Base-by-base conservation (phyloP, 257 asterid species). In the Salvia rosmarinus region DNA sequence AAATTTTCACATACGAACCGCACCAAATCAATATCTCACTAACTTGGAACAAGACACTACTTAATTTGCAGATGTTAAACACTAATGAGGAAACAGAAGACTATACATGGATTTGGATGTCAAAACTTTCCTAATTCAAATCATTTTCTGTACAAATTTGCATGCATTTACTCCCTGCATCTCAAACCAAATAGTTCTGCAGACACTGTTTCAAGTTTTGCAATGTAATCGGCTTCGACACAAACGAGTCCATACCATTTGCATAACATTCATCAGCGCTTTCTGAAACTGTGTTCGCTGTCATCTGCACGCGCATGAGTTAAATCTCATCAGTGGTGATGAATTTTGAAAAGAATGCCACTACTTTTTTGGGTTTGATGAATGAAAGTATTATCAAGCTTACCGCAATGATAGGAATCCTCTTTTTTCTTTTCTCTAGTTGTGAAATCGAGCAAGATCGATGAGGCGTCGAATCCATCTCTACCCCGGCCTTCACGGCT, bases 181-280 rank as follows among this genome's bases (percentile, higher is more conserved):
- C 77, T 74, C 67, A 78, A 12, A 79, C 79, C 54, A 92, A 81
- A 75, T 86, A 87, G 52, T 77, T 71, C 59, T 88, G 83, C 19
- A 90, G 81, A 78, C 97, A 87, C 68, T 88, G 90, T 87, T 82
- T 88, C 73, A 90, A 77, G 76, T 77, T 90, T 63, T 88, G 95
- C 58, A 87, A 86, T 5, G 90, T 88, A 6, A 90, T 80, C 9
- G 98, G 97, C 79, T 92, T 92, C 47, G 96, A 88, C 34, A 92
- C 95, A 67, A 90, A 92, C 37, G 98, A 92, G 76, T 90, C 98
- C 98, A 90, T 92, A 51, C 98, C 98, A 64, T 85, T 92, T 19
- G 95, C 93, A 68, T 75, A 90, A 72, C 98, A 92, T 79, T 92
- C 97, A 0, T 90, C 96, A 32, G 90, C 96, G 68, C 98, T 92